phyloP scores from a whole-genome alignment of 2,329 filamentous ascomycete genomes.

The Alternaria metachromatica region DNA sequence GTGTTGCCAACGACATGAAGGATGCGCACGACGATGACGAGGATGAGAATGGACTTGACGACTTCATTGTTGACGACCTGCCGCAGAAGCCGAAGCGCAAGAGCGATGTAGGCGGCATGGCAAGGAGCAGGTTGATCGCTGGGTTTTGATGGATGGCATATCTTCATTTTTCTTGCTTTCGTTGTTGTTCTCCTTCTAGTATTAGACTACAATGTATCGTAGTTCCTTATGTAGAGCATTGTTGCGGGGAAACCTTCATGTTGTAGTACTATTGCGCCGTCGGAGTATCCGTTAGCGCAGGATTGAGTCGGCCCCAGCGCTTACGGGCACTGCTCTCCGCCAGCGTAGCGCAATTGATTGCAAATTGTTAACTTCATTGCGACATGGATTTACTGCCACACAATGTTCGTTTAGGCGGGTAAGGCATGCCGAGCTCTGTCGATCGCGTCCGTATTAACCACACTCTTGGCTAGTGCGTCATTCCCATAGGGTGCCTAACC shows the following conservation, averaged over 20 bases:
- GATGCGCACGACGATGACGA: not conserved
- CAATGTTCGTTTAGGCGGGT: not conserved
- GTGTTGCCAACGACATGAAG: not conserved
- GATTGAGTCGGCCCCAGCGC: not conserved
- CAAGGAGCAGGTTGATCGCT: not conserved
- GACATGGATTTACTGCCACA: not conserved
- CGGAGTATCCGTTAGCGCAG: not conserved
- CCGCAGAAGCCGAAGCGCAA: not conserved
- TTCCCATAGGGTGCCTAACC: slow-evolving; percentile 1
- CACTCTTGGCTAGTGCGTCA: not conserved
- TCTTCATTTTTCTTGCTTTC: not conserved
- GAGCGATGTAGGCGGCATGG: not conserved
- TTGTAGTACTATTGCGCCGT: not conserved
- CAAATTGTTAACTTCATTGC: not conserved
- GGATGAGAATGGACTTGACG: not conserved
- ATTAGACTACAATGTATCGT: not conserved
- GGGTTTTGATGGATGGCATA: not conserved
- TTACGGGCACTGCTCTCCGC: not conserved
- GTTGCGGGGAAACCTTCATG: not conserved
- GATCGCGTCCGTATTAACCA: not conserved
- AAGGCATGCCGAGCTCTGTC: not conserved
- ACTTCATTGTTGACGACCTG: not conserved
- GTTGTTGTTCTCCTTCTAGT: not conserved
- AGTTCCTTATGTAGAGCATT: not conserved
- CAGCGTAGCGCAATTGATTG: not conserved